Conservation (phyloP, 257 asterid genomes). For the Scutellaria barbata region DNA sequence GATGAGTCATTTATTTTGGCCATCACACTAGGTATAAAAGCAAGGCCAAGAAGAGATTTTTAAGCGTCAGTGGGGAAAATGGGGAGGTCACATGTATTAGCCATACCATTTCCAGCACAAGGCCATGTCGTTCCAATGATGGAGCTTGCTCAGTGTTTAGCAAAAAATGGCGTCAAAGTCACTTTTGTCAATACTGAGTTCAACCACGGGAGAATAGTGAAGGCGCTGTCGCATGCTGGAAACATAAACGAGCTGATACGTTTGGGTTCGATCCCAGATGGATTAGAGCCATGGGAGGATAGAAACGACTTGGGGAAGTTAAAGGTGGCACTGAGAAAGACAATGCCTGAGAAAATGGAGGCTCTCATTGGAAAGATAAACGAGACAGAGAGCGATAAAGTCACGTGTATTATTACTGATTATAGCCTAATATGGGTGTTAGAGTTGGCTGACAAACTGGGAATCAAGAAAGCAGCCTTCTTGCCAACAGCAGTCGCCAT, state of each 20-base stretch:
- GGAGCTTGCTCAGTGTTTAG: constrained; percentile 59
- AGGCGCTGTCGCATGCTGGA: constrained; percentile 38
- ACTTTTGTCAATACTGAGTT: constrained; percentile 63
- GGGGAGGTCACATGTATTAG: constrained; percentile 60
- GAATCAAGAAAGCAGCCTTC: constrained; percentile 51
- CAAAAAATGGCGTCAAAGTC: constrained; percentile 47
- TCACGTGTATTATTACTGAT: constrained; percentile 56
- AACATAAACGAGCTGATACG: constrained; percentile 34
- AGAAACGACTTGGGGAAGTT: constrained; percentile 51
- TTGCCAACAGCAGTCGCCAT: constrained; percentile 48
- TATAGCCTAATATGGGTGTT: constrained; percentile 51
- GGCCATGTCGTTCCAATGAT: constrained; percentile 74
- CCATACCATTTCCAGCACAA: constrained; percentile 75
- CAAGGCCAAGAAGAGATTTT: not conserved
- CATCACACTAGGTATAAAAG: constrained; percentile 16
- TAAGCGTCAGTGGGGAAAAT: constrained; percentile 16
- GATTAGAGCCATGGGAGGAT: constrained; percentile 61
- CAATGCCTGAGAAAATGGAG: constrained; percentile 56
- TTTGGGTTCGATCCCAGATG: constrained; percentile 66
- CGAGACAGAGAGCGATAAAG: constrained; percentile 34
- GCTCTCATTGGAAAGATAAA: constrained; percentile 46
- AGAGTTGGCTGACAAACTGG: constrained; percentile 50
- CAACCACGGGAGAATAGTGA: constrained; percentile 51
- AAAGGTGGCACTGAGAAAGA: constrained; percentile 30
- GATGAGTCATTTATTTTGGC: constrained; percentile 4